Evolutionary conservation across 2,329 filamentous ascomycete species (phyloP).

Genomic region (Ophiostoma ips): DNA sequence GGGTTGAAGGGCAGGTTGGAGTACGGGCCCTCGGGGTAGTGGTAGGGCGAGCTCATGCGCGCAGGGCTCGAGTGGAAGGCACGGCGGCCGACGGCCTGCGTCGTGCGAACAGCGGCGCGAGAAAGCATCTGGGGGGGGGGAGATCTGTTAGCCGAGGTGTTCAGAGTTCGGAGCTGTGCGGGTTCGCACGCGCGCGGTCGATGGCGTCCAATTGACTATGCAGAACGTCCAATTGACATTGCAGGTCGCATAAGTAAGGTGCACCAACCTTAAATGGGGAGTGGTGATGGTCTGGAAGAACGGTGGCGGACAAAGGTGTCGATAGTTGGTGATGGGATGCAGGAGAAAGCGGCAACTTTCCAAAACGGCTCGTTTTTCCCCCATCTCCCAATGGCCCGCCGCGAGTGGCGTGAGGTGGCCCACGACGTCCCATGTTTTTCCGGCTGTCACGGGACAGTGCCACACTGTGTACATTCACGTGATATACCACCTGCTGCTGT

Average conservation of each 20-base stretch:
- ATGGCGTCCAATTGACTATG: neutral
- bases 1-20: constrained; percentile 97
- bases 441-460: neutral
- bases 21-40: constrained; percentile 94
- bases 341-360: constrained; percentile 1
- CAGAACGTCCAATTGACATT: too few species aligned
- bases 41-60: constrained; percentile 81
- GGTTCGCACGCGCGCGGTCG: too few species aligned
- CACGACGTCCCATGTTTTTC: constrained; percentile 14
- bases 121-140: constrained; percentile 58
- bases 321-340: neutral
- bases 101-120: constrained; percentile 45
- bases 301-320: neutral
- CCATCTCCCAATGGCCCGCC: constrained; percentile 10
- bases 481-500: neutral
- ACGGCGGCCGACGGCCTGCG: constrained; percentile 56
- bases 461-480: neutral
- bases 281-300: constrained; percentile 6
- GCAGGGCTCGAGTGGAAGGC: constrained; percentile 84
- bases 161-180: too few species aligned
- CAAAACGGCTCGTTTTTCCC: constrained; percentile 7
- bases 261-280: constrained; percentile 9
- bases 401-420: constrained; percentile 13
- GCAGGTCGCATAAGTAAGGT: neutral
- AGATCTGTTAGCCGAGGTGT: neutral